Base-by-base conservation (phyloP, 306 rosid genomes). In the Benincasa hispida region DNA sequence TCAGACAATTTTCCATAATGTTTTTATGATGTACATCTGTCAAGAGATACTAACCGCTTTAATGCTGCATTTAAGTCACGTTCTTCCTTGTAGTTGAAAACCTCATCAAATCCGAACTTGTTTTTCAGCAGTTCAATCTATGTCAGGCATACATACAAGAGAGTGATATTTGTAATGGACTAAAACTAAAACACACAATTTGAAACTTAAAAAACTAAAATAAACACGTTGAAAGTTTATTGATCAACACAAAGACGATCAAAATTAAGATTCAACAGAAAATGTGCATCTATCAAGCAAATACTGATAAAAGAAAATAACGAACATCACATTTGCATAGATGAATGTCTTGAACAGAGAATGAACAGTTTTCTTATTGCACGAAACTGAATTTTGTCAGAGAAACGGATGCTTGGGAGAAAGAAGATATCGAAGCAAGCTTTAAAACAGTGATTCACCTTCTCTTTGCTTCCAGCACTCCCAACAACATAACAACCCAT, bases 401-500 rank as follows among this genome's bases (percentile, higher is more conserved):
- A 11, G 66, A 19, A 14, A 62, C 53, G 14, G 10, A 54, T 59
- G 22, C 28, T 60, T 15, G 53, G 30, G 28, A 35, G 18, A 69
- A 56, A 9, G 14, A 42, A 14, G 18, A 10, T 15, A 27, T 42
- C 6, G 42, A 27, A 70, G 35, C 13, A 70, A 69, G 35, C 50
- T 45, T 69, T 69, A 45, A 11, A 12, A 72, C 34, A 48, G 50
- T 25, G 17, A 2, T 68, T 54, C 58, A 81, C 87, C 85, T 84
- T 81, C 50, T 81, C 83, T 25, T 34, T 60, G 61, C 83, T 84
- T 59, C 87, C 84, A 61, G 87, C 87, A 78, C 84, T 81, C 30
- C 85, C 87, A 70, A 81, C 87, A 21, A 84, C 82, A 78, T 81
- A 61, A 75, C 87, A 84, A 57, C 87, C 87, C 68, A 25, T 12